Conservation (phyloP, 2,329 filamentous ascomycete genomes). For the Ambrosiella xylebori region DNA sequence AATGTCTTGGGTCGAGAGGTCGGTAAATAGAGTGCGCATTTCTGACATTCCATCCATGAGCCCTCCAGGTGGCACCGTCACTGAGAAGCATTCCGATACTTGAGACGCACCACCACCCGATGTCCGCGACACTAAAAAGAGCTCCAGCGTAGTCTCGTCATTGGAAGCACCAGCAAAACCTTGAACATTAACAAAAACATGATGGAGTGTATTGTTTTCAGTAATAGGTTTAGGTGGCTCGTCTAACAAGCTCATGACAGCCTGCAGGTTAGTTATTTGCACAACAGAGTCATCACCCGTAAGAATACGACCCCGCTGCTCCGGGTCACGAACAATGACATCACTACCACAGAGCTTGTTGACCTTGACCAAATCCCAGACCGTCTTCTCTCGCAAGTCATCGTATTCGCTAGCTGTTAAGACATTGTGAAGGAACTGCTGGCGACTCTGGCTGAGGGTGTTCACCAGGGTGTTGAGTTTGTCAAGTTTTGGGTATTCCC, state of each 20-base stretch:
- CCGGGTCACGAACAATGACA: conserved; percentile 83
- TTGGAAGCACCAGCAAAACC: conserved; percentile 60
- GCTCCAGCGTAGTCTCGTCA: conserved; percentile 57
- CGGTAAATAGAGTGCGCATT: conserved; percentile 73
- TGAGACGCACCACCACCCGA: conserved; percentile 44
- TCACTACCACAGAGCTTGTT: conserved; percentile 91
- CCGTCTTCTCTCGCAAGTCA: conserved; percentile 68
- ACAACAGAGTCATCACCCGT: conserved; percentile 89
- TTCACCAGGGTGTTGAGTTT: conserved; percentile 65
- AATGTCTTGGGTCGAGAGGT: conserved; percentile 62
- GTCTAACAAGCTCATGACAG: conserved; percentile 85
- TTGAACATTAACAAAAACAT: conserved; percentile 70
- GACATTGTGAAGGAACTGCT: conserved; percentile 87
- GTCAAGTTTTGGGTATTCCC: conserved; percentile 67
- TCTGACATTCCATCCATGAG: conserved; percentile 48
- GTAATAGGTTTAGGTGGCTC: conserved; percentile 52
- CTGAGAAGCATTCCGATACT: conserved; percentile 67
- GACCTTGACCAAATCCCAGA: conserved; percentile 86
- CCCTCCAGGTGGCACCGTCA: conserved; percentile 61
- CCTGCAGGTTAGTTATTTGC: conserved; percentile 78
- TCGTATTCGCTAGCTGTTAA: conserved; percentile 72
- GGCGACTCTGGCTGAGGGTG: conserved; percentile 66
- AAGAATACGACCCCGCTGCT: conserved; percentile 64
- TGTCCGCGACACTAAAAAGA: conserved; percentile 60
- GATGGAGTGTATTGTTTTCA: conserved; percentile 58